phyloP scores from a whole-genome alignment of 1,284 basidiomycete genomes.

The Ganoderma resinaceum region DNA sequence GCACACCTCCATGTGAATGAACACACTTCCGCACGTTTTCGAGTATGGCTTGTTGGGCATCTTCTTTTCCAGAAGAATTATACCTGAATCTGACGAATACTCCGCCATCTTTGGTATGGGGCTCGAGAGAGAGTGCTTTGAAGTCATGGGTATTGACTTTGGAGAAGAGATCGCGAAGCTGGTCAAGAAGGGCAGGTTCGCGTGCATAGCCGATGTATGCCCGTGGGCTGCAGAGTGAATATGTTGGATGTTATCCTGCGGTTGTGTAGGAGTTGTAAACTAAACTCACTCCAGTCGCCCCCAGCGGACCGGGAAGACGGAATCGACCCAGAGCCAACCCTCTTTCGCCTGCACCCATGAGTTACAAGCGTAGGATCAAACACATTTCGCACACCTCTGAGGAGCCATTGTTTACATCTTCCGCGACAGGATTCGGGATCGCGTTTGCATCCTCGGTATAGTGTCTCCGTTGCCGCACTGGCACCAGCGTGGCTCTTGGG shows the following conservation, averaged over 20 bases:
- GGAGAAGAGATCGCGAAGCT: constrained; percentile 56
- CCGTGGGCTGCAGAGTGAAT: constrained; percentile 54
- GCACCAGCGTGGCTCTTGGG: background rate
- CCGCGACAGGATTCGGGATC: too few species aligned
- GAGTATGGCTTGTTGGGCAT: constrained; percentile 57
- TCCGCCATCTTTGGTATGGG: constrained; percentile 82
- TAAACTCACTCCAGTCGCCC: constrained; percentile 62
- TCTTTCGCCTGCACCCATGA: constrained; percentile 37
- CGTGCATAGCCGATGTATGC: constrained; percentile 65
- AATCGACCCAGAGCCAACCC: constrained; percentile 61
- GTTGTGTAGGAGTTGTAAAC: background rate
- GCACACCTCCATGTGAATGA: constrained; percentile 59
- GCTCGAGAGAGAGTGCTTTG: constrained; percentile 62
- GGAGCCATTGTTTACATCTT: background rate
- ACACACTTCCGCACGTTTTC: constrained; percentile 50
- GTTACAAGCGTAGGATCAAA: background rate
- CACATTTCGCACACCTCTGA: constrained; percentile 14
- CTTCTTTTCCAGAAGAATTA: constrained; percentile 46
- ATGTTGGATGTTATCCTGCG: background rate
- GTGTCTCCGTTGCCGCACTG: constrained; percentile 14
- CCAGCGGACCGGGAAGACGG: constrained; percentile 62
- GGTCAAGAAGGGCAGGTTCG: constrained; percentile 58
- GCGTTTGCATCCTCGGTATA: constrained; percentile 13
- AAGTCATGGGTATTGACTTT: constrained; percentile 61
- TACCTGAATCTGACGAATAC: constrained; percentile 87